Base-by-base conservation (phyloP, 768 basidiomycete species). In the Hericium erinaceus region DNA sequence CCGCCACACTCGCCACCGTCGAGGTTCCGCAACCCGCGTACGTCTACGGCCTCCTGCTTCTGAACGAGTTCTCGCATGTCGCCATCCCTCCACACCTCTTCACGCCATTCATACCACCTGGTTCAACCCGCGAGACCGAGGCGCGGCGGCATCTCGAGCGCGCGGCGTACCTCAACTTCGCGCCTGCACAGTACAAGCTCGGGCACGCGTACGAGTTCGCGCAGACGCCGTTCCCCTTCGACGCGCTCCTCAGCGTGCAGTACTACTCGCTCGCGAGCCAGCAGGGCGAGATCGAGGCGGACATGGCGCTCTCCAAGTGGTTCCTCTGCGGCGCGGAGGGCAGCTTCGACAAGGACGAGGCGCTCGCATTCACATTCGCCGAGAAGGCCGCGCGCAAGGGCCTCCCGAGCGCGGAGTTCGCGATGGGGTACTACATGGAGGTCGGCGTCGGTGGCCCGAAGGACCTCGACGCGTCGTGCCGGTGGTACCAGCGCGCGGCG, bases 291-390 rank as follows among this genome's bases (percentile, higher is more conserved):
- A 77, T 80, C 22, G 94, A 98, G 68, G 95, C 95, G 0, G 93
- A 98, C 67, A 95, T 98, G 93, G 95, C 93, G 2, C 78, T 98
- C 55, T 86, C 83, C 70, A 98, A 97, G 72, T 98, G 95, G 95
- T 98, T 97, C 75, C 73, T 98, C 52, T 95, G 93, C 67, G 95
- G 95, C 3, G 84, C 85, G 4, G 77, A 79, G 39, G 80, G 80
- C 8, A 72, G 75, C 13, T 94, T 97, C 64, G 89, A 90, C 40
- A 92, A 93, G 70, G 91, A 95, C 68, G 93, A 97, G 67, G 73
- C 68, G 1, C 77, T 98, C 3, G 94, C 95, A 2, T 82, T 82
- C 61, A 89, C 85, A 0, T 98, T 95, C 72, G 95, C 95, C 0
- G 86, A 91, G 61, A 95, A 95, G 71, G 87, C 89, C 0, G 86